Evolutionary conservation across 331 rosid species (phyloP), one percentile per base, ranked within the genome.

Genomic region (Quercus phellos): DNA sequence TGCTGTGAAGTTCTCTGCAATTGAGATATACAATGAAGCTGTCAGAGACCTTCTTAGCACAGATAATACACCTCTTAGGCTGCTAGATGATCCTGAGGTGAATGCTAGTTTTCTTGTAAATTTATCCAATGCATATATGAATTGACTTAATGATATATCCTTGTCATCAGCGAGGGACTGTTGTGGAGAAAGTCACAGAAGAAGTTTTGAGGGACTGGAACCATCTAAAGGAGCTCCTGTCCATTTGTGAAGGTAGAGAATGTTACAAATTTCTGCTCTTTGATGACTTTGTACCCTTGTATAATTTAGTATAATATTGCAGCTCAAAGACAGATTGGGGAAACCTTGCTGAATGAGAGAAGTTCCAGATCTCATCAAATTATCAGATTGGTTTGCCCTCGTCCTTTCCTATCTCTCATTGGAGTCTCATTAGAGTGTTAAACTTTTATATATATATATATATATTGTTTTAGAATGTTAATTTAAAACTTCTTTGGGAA

Each of bases 291-390:
- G 67, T 67, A 27, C 13, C 27, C 60, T 51, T 19, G 76, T 32
- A 35, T 70, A 76, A 74, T 59, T 51, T 53, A 53, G 54, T 70
- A 55, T 81, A 78, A 74, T 76, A 50, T 82, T 83, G 89, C 96
- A 95, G 99, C 97, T 74, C 99, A 95, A 84, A 90, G 99, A 82
- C 96, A 88, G 86, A 94, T 95, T 63, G 99, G 99, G 81, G 99
- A 93, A 89, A 95, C 99, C 68, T 83, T 69, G 70, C 86, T 95
- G 80, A 95, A 95, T 60, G 99, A 95, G 46, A 95, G 84, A 86
- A 95, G 99, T 85, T 95, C 99, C 54, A 88, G 99, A 87, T 95
- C 99, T 82, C 99, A 95, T 80, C 98, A 95, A 88, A 93, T 95
- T 81, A 95, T 95, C 60, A 89, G 88, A 90, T 76, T 95, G 96